These are phyloP conservation scores for Phytophthora fragariae DNA, from an alignment of 352 stramenopile genomes.

Conservation along the genomic window DNA sequence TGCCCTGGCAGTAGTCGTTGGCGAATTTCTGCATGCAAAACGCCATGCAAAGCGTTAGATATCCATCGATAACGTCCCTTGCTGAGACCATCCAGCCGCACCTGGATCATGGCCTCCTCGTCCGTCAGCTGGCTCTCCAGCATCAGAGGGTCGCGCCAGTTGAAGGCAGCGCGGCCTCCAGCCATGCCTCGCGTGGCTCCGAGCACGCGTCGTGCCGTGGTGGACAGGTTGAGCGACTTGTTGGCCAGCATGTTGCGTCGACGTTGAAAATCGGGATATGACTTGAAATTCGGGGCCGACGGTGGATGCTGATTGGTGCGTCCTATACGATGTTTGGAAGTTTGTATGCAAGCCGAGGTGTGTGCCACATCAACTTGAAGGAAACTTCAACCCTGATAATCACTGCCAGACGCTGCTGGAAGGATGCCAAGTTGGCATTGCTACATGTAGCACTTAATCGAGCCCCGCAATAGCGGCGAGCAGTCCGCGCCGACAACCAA, in stretches of 20 bases:
- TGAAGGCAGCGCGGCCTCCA: slow-evolving; percentile 63
- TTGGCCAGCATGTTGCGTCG: slow-evolving; percentile 38
- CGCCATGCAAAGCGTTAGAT: neutral
- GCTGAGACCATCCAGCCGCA: slow-evolving; percentile 31
- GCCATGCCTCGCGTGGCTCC: slow-evolving; percentile 52
- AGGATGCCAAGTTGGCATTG: neutral
- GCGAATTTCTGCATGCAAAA: slow-evolving; percentile 82
- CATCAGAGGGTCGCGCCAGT: slow-evolving; percentile 86
- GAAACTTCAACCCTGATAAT: neutral
- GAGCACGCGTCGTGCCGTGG: slow-evolving; percentile 27
- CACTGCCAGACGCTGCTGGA: neutral
- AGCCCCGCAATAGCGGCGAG: neutral
- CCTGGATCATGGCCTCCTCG: slow-evolving; percentile 93
- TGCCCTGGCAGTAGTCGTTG: slow-evolving; percentile 93
- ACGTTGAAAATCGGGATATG: slow-evolving; percentile 36
- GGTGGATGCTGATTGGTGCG: slow-evolving; percentile 36
- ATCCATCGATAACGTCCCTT: neutral
- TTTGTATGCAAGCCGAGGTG: slow-evolving; percentile 19
- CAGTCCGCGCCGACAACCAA: too few relatives aligned
- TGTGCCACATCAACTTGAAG: slow-evolving; percentile 32
- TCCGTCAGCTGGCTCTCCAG: slow-evolving; percentile 87
- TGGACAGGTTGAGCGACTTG: slow-evolving; percentile 38
- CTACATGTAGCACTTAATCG: neutral
- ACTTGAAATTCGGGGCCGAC: neutral
- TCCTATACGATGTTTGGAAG: slow-evolving; percentile 45